Evolutionary conservation across 163 green algal genomes (phyloP), one percentile per base, ranked within the genome.

Genomic region (Coccomyxa subellipsoidea): DNA sequence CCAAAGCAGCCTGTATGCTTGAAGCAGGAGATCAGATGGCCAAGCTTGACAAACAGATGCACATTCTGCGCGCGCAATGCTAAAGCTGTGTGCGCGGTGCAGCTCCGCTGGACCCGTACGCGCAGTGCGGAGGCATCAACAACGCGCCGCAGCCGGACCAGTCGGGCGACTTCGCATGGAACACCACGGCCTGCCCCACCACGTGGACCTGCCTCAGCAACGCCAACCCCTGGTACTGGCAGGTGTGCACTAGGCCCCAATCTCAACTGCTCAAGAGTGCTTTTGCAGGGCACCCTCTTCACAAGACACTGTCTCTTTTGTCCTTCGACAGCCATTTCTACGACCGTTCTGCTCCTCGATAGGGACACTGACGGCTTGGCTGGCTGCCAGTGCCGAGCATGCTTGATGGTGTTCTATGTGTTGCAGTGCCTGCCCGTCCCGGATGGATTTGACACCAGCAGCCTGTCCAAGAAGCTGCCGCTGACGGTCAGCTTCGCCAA

Each of bases 111-210:
- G 12, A 38, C 27, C 70, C 70, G 0, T 38, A 40, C 70, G 70
- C 31, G 31, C 70, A 77, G 70, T 77, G 70, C 25, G 70, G 70
- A 32, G 66, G 66, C 66, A 73, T 73, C 66, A 73, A 73, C 66
- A 73, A 73, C 32, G 66, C 66, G 8, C 66, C 66, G 29, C 27
- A 32, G 66, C 66, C 66, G 29, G 66, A 32, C 21, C 66, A 73
- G 66, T 73, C 66, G 2, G 66, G 66, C 7, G 66, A 73, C 66
- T 73, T 73, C 27, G 29, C 66, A 27, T 73, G 66, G 66, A 73
- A 27, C 15, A 35, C 66, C n/a, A 73, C 66, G 10, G 66, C 32
- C 21, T 73, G 66, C 66, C n/a, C 66, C 66, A 23, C 31, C 29
- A 34, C 27, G 21, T 73, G 27, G 29, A 32, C 27, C 29, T 73